These are phyloP conservation scores for Heliocybe sulcata DNA, from an alignment of 1,284 basidiomycete species.

Conservation along the genomic window DNA sequence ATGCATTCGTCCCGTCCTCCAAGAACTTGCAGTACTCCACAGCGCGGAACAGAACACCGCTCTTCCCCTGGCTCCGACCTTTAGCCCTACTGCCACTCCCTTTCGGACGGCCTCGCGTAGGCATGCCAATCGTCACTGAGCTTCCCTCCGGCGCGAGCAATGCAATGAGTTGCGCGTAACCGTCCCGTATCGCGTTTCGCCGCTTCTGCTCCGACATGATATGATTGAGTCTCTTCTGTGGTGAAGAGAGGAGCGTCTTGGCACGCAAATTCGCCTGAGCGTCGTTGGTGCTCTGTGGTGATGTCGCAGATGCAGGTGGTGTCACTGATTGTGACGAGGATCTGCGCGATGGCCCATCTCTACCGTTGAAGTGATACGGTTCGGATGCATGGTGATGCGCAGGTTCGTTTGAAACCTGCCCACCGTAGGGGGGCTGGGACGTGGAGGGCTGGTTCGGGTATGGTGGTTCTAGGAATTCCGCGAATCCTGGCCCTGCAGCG, in stretches of 20 bases:
- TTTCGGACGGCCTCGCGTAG: constrained; percentile 70
- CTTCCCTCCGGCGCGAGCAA: constrained; percentile 70
- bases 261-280: constrained; percentile 16
- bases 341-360: not conserved
- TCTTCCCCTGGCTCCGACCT: constrained; percentile 66
- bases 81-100: constrained; percentile 50
- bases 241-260: constrained; percentile 68
- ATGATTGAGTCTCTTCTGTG: constrained; percentile 89
- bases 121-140: constrained; percentile 57
- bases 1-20: constrained; percentile 62
- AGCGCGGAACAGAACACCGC: constrained; percentile 72
- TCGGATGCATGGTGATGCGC: not conserved
- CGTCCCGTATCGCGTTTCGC: constrained; percentile 82
- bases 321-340: not conserved
- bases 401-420: constrained; percentile 17
- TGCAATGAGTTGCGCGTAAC: constrained; percentile 77
- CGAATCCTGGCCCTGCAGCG: not conserved
- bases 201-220: constrained; percentile 91
- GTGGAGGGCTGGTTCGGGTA: constrained; percentile 25
- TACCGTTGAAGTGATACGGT: not conserved
- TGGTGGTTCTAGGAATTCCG: constrained; percentile 12
- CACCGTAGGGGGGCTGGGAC: constrained; percentile 31
- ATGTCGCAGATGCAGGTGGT: constrained; percentile 5
- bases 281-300: constrained; percentile 4
- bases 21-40: constrained; percentile 75